Conservation (phyloP, 2,329 filamentous ascomycete species). For the Xylariaceae sp. region DNA sequence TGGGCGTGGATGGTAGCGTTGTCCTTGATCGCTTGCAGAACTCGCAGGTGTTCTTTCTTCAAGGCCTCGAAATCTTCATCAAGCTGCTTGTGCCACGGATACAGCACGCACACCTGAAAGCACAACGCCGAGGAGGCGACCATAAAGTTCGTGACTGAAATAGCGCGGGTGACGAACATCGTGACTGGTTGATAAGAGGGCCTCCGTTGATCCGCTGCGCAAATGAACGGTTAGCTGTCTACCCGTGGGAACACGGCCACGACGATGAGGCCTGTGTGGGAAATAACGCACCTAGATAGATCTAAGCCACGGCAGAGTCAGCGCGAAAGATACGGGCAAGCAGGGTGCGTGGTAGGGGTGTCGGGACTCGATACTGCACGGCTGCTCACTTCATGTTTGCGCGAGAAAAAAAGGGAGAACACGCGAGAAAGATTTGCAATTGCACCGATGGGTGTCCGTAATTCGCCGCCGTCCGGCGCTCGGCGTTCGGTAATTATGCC, state of each 20-base stretch:
- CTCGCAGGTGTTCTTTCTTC: slow-evolving; percentile 52
- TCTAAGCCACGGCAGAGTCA: neutral
- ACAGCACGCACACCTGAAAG: slow-evolving; percentile 66
- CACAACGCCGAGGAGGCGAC: slow-evolving; percentile 61
- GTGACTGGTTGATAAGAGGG: slow-evolving; percentile 13
- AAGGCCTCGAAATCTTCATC: slow-evolving; percentile 58
- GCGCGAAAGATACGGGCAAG: neutral
- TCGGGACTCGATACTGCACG: neutral
- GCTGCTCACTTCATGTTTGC: slow-evolving; percentile 8
- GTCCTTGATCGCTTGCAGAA: slow-evolving; percentile 37
- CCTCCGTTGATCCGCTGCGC: neutral
- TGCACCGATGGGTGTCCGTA: neutral
- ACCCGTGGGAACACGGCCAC: neutral
- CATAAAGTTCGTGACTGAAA: slow-evolving; percentile 62
- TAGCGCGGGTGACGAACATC: slow-evolving; percentile 40
- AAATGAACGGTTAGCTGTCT: neutral
- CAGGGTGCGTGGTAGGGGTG: neutral
- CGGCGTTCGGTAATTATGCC: neutral
- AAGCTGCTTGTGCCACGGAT: slow-evolving; percentile 66
- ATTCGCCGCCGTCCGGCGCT: neutral
- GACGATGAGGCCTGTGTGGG: neutral
- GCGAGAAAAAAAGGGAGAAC: neutral
- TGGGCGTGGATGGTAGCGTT: slow-evolving; percentile 31
- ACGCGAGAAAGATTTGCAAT: neutral
- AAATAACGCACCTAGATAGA: neutral